Conservation (phyloP, 768 basidiomycete species). For the Kwoniella heveanensis region DNA sequence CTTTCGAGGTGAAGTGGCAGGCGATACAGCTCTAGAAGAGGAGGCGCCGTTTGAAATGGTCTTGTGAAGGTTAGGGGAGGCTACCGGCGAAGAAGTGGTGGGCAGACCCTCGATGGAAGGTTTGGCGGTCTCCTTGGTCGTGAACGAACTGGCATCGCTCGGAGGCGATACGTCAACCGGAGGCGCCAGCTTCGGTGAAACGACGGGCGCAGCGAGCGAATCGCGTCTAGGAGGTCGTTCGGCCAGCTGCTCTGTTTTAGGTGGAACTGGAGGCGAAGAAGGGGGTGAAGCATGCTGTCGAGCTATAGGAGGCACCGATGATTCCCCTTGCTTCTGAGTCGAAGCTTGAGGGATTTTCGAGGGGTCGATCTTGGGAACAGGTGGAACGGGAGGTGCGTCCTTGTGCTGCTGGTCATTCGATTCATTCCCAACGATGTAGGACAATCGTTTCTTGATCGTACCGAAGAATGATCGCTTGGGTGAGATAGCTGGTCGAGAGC, state of each 20-base stretch:
- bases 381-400: slow-evolving; percentile 3
- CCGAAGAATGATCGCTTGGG: slow-evolving; percentile 29
- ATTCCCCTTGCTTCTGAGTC: neutral
- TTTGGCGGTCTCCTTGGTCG: neutral
- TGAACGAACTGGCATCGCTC: neutral
- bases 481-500: slow-evolving; percentile 8
- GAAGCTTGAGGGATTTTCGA: neutral
- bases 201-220: neutral
- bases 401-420: neutral
- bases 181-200: neutral
- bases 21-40: slow-evolving; percentile 13
- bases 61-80: neutral
- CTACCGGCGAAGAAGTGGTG: neutral
- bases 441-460: slow-evolving; percentile 28
- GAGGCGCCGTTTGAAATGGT: slow-evolving; percentile 14
- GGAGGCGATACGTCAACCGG: neutral
- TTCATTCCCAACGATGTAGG: slow-evolving; percentile 9
- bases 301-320: neutral
- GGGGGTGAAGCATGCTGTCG: neutral
- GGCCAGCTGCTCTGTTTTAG: neutral
- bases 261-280: neutral
- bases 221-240: neutral
- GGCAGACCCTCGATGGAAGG: neutral
- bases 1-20: slow-evolving; percentile 9
- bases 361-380: slow-evolving; percentile 6